phyloP scores from a whole-genome alignment of 1,284 basidiomycete species.

The Tremellales sp. region DNA sequence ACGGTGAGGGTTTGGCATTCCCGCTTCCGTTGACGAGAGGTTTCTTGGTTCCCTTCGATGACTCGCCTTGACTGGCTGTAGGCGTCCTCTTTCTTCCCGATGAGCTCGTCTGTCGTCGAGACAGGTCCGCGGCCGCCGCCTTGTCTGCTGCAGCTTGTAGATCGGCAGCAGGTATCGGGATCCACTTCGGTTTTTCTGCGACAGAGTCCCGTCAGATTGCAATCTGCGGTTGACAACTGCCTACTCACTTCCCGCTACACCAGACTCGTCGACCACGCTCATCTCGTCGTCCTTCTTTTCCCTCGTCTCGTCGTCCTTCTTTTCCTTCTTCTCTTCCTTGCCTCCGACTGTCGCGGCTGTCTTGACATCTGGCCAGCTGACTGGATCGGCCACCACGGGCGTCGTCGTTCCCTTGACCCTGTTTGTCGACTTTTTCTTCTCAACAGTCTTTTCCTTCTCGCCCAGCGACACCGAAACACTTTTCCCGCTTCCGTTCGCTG shows the following conservation, averaged over 20 bases:
- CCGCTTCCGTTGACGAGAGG: not conserved
- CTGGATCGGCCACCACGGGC: not conserved
- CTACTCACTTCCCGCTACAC: slow-evolving; percentile 25
- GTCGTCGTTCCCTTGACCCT: not conserved
- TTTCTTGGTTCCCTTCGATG: slow-evolving; percentile 5
- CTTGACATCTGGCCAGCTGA: slow-evolving; percentile 3
- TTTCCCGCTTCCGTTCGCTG: no score
- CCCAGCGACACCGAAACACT: no score
- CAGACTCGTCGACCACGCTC: slow-evolving; percentile 13
- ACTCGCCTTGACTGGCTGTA: slow-evolving; percentile 5
- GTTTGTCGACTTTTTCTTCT: not conserved
- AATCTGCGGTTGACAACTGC: not conserved
- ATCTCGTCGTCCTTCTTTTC: slow-evolving; percentile 26
- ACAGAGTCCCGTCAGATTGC: not conserved
- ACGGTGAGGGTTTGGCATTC: no score
- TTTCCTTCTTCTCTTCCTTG: slow-evolving; percentile 26
- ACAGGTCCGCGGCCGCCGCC: slow-evolving; percentile 32
- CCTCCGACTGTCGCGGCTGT: not conserved
- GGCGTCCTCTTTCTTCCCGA: slow-evolving; percentile 3
- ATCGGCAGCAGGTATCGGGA: slow-evolving; percentile 45
- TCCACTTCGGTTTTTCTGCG: slow-evolving; percentile 49
- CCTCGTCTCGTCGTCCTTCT: slow-evolving; percentile 28
- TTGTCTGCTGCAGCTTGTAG: slow-evolving; percentile 48
- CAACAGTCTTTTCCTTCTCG: slow-evolving; percentile 6
- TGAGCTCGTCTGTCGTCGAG: slow-evolving; percentile 21